Evolutionary conservation across 2,329 filamentous ascomycete genomes (phyloP).

Genomic region (Paracorniculantispora psalliotae): DNA sequence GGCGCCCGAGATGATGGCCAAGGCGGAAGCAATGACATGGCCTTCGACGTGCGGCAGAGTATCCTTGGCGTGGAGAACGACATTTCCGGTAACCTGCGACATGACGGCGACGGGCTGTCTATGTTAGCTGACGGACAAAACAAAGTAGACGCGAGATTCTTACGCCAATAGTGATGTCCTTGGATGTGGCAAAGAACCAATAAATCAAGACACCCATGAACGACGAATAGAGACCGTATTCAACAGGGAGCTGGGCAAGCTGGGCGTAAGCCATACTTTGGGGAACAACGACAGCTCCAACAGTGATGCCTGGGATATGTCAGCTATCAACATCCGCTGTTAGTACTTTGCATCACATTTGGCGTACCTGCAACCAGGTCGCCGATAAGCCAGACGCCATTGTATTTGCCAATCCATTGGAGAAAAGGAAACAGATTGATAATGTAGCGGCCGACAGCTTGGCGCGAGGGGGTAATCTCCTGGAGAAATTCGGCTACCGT

Average conservation of each 20-base stretch:
- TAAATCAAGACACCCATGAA: constrained; percentile 95
- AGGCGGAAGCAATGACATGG: constrained; percentile 42
- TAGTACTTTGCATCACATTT: background rate
- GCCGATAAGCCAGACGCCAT: constrained; percentile 41
- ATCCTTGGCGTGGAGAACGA: constrained; percentile 36
- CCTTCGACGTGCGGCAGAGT: constrained; percentile 34
- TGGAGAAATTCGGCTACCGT: constrained; percentile 37
- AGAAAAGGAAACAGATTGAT: constrained; percentile 44
- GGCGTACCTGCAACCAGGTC: constrained; percentile 39
- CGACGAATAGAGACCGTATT: constrained; percentile 61
- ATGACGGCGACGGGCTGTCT: constrained; percentile 48
- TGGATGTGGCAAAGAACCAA: constrained; percentile 97
- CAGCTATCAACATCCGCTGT: constrained; percentile 7
- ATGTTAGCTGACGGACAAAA: constrained; percentile 15
- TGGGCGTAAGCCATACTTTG: constrained; percentile 51
- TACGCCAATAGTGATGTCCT: constrained; percentile 81
- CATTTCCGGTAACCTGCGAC: constrained; percentile 47
- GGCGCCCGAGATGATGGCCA: constrained; percentile 44
- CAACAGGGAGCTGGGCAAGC: constrained; percentile 41
- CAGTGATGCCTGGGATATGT: constrained; percentile 18
- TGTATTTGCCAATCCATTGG: constrained; percentile 47
- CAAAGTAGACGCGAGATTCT: constrained; percentile 23
- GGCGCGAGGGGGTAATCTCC: constrained; percentile 31
- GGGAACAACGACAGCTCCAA: constrained; percentile 47
- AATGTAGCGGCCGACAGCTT: constrained; percentile 30